These are phyloP conservation scores for Galeopsis tetrahit DNA, from an alignment of 257 asterid genomes.

Conservation along the genomic window DNA sequence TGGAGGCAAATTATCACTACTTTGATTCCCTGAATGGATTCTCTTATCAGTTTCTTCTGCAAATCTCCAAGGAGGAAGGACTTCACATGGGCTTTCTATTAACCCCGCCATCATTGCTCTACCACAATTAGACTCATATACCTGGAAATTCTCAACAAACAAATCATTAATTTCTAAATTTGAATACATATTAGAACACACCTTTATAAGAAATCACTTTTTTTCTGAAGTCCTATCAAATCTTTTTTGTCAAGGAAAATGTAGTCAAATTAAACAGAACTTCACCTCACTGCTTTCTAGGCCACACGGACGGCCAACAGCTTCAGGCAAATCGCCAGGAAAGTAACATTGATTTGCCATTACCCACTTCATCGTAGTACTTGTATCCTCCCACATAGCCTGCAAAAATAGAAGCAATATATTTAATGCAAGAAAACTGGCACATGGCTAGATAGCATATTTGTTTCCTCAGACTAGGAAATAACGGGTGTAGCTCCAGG, in stretches of 20 bases:
- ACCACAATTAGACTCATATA: conserved; percentile 71
- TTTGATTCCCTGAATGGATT: conserved; percentile 47
- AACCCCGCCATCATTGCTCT: conserved; percentile 65
- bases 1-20: conserved; percentile 55
- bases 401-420: conserved; percentile 44
- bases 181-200: too few relatives aligned
- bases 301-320: conserved; percentile 94
- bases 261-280: background rate
- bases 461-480: conserved; percentile 15
- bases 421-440: conserved; percentile 30
- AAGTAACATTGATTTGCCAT: conserved; percentile 80
- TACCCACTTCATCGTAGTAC: conserved; percentile 66
- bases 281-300: conserved; percentile 88
- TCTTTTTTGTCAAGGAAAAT: background rate
- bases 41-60: conserved; percentile 76
- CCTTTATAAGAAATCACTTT: too few relatives aligned
- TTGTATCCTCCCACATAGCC: conserved; percentile 96
- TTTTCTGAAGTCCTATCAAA: too few relatives aligned
- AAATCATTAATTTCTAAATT: background rate
- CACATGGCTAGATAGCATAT: conserved; percentile 18
- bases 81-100: conserved; percentile 80
- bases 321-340: conserved; percentile 89
- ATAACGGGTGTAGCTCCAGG: conserved; percentile 22
- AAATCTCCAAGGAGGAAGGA: conserved; percentile 82
- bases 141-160: conserved; percentile 52